Evolutionary conservation across 2,329 filamentous ascomycete genomes (phyloP).

Genomic region (Verticillium isaacii): DNA sequence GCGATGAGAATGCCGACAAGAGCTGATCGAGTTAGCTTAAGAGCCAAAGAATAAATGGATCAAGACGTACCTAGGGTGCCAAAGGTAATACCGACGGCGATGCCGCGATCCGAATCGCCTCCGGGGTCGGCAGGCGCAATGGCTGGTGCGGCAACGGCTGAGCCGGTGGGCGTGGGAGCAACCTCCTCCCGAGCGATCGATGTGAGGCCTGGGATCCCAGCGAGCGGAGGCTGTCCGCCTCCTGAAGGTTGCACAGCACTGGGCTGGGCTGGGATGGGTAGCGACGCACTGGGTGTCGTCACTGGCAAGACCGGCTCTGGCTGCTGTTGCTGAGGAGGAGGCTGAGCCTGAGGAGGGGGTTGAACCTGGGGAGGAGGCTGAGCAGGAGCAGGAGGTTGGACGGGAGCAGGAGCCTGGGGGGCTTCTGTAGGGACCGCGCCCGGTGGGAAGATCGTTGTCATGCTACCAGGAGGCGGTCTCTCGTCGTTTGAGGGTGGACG

Average conservation of each 20-base stretch:
- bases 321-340: background rate
- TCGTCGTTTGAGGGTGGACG: background rate
- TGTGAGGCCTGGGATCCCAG: background rate
- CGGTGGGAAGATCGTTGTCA: background rate
- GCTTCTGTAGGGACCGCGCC: background rate
- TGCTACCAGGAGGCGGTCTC: background rate
- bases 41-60: background rate
- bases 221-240: background rate
- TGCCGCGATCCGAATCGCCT: background rate
- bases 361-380: background rate
- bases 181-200: slow-evolving; percentile 1
- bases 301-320: background rate
- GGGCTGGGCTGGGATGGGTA: background rate
- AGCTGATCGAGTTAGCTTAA: background rate
- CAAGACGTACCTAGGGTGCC: background rate
- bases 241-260: background rate
- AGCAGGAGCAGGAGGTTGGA: background rate
- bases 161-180: background rate
- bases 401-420: background rate
- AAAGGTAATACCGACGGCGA: slow-evolving; percentile 1
- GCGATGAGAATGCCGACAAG: slow-evolving; percentile 1
- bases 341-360: background rate
- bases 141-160: background rate
- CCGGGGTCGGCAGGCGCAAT: background rate
- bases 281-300: background rate